Evolutionary conservation across 192 early-diverging fungal species (phyloP).

Genomic region (Backusella macrospora): DNA sequence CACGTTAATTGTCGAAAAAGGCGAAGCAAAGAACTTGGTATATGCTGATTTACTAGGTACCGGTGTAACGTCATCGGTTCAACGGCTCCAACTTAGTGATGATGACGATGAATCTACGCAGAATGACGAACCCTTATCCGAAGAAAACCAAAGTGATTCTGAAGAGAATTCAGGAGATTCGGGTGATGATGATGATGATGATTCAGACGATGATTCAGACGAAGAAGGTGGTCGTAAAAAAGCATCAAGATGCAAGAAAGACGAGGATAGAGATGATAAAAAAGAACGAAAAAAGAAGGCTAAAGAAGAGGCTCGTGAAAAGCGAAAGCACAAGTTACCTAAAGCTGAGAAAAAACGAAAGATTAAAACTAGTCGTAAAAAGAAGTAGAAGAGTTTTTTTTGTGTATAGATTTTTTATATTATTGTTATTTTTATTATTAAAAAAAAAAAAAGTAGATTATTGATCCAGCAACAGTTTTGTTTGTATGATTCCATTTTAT

Average conservation of each 20-base stretch:
- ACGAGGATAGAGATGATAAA: slow-evolving; percentile 89
- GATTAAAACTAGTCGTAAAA: slow-evolving; percentile 70
- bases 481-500: neutral
- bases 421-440: neutral
- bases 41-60: slow-evolving; percentile 57
- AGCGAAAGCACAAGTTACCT: slow-evolving; percentile 92
- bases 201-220: slow-evolving; percentile 42
- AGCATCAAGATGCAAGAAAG: slow-evolving; percentile 67
- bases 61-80: slow-evolving; percentile 7
- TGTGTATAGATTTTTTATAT: neutral
- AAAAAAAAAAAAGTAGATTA: neutral
- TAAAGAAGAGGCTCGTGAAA: slow-evolving; percentile 91
- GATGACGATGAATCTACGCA: slow-evolving; percentile 33
- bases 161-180: slow-evolving; percentile 40
- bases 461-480: slow-evolving; percentile 11
- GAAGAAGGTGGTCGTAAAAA: slow-evolving; percentile 46
- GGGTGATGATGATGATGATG: slow-evolving; percentile 43
- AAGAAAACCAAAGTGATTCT: slow-evolving; percentile 28
- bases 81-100: slow-evolving; percentile 5
- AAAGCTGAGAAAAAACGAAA: slow-evolving; percentile 97
- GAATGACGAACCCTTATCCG: slow-evolving; percentile 5
- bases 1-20: slow-evolving; percentile 71
- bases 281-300: slow-evolving; percentile 83
- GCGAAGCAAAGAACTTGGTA: slow-evolving; percentile 70
- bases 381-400: slow-evolving; percentile 41